Percentiles rank a stretch among this genome's conserved stretches.
Conservation (phyloP, 2,329 filamentous ascomycete species). For the Hypoxylon sp. region DNA sequence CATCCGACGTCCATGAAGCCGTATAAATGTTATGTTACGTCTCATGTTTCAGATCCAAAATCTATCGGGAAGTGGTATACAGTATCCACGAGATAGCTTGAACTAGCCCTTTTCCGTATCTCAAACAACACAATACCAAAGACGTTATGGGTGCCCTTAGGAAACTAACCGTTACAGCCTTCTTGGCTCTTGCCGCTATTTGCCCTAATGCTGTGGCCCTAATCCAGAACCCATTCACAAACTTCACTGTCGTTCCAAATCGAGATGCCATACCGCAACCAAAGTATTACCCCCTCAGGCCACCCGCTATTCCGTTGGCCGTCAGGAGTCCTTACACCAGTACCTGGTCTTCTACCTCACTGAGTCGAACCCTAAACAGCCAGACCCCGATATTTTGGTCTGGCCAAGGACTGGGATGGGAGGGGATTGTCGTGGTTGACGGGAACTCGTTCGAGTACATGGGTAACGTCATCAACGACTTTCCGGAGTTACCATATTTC, state of each 20-base stretch:
- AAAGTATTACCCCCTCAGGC: slow-evolving; percentile 65
- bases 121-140: background rate
- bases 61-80: slow-evolving; percentile 10
- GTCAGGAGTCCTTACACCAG: slow-evolving; percentile 72
- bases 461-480: slow-evolving; percentile 61
- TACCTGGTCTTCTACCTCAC: slow-evolving; percentile 73
- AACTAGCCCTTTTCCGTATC: slow-evolving; percentile 3
- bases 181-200: slow-evolving; percentile 17
- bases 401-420: slow-evolving; percentile 65
- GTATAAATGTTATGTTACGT: slow-evolving; percentile 40
- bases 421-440: slow-evolving; percentile 63
- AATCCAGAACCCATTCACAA: slow-evolving; percentile 17
- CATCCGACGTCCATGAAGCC: slow-evolving; percentile 25
- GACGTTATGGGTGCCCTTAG: slow-evolving; percentile 24
- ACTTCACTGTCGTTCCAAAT: slow-evolving; percentile 29
- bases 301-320: slow-evolving; percentile 69
- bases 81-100: background rate
- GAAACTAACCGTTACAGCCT: slow-evolving; percentile 9
- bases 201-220: slow-evolving; percentile 19
- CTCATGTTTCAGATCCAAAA: slow-evolving; percentile 25
- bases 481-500: slow-evolving; percentile 54
- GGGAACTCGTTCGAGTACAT: slow-evolving; percentile 61
- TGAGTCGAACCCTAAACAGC: slow-evolving; percentile 79
- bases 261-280: slow-evolving; percentile 9
- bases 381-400: slow-evolving; percentile 86